Conservation (phyloP, 768 basidiomycete species). For the Naganishia antarctica region DNA sequence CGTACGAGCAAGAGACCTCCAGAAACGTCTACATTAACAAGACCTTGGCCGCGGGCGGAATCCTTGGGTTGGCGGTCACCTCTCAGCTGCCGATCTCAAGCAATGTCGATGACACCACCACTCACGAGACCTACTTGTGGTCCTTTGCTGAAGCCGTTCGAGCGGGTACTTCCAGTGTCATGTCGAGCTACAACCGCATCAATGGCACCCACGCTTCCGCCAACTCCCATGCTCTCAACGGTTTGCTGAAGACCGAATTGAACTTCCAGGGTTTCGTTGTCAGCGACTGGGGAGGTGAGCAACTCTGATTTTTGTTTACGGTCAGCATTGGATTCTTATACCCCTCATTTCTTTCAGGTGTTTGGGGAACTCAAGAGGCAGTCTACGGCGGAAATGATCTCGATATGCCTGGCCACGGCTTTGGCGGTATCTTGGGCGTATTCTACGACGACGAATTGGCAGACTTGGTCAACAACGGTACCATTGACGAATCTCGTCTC, state of each 20-base stretch:
- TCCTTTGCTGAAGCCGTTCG: slow-evolving; percentile 49
- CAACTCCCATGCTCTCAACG: slow-evolving; percentile 43
- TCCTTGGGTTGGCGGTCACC: slow-evolving; percentile 29
- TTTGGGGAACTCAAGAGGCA: slow-evolving; percentile 17
- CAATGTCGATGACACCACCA: slow-evolving; percentile 42
- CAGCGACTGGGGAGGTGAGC: slow-evolving; percentile 27
- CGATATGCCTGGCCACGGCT: slow-evolving; percentile 39
- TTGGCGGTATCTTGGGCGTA: slow-evolving; percentile 27
- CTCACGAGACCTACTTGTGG: slow-evolving; percentile 49
- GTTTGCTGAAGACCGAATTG: slow-evolving; percentile 47
- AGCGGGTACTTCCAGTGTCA: slow-evolving; percentile 46
- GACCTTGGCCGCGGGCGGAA: slow-evolving; percentile 37
- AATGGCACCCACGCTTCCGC: slow-evolving; percentile 48
- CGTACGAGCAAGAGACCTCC: slow-evolving; percentile 28
- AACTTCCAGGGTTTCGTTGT: slow-evolving; percentile 41
- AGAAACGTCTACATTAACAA: slow-evolving; percentile 13
- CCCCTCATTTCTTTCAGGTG: slow-evolving; percentile 2
- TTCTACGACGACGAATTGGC: slow-evolving; percentile 8
- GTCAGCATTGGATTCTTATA: too few relatives aligned
- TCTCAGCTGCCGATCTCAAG: slow-evolving; percentile 28
- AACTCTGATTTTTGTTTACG: too few relatives aligned
- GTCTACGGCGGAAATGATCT: slow-evolving; percentile 39
- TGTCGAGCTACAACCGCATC: slow-evolving; percentile 39
- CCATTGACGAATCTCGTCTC: slow-evolving; percentile 34
- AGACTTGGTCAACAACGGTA: slow-evolving; percentile 33